Percentiles rank a stretch among this genome's conserved stretches.
Conservation (phyloP, 2,329 filamentous ascomycete species). For the Xylaria digitata region DNA sequence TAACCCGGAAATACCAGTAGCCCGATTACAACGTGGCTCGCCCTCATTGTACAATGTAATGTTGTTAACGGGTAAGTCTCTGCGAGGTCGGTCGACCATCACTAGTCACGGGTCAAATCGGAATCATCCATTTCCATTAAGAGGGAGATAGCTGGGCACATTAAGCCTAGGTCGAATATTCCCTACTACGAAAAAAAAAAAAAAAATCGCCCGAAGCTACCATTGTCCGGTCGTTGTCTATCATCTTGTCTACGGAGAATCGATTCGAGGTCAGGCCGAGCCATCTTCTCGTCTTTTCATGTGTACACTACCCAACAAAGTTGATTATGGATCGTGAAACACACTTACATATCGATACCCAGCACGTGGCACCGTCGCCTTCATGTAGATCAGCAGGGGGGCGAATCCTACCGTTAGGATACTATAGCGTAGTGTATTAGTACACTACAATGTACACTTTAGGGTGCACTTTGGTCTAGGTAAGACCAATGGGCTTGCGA, state of each 20-base stretch:
- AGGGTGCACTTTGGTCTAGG: slow-evolving; percentile 7
- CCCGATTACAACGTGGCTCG: too few relatives aligned
- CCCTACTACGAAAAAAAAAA: too few relatives aligned
- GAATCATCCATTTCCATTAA: background rate
- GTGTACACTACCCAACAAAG: background rate
- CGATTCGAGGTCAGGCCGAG: background rate
- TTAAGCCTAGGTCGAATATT: background rate
- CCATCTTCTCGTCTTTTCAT: background rate
- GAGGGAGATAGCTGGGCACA: background rate
- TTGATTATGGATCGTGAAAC: slow-evolving; percentile 20
- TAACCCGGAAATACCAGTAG: too few relatives aligned
- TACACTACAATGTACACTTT: too few relatives aligned
- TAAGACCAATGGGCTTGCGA: slow-evolving; percentile 3
- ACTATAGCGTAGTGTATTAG: background rate
- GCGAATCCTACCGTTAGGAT: slow-evolving; percentile 19
- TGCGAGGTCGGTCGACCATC: background rate
- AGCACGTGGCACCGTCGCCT: slow-evolving; percentile 38
- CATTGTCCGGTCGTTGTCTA: background rate
- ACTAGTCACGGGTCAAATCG: background rate
- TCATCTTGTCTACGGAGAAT: background rate
- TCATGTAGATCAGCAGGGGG: slow-evolving; percentile 33
- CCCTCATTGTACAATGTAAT: too few relatives aligned
- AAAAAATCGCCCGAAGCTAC: too few relatives aligned
- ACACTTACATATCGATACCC: slow-evolving; percentile 18
- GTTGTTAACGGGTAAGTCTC: background rate